Evolutionary conservation across 2,329 filamentous ascomycete species (phyloP).

Genomic region (Chaetoscypha palmicola): DNA sequence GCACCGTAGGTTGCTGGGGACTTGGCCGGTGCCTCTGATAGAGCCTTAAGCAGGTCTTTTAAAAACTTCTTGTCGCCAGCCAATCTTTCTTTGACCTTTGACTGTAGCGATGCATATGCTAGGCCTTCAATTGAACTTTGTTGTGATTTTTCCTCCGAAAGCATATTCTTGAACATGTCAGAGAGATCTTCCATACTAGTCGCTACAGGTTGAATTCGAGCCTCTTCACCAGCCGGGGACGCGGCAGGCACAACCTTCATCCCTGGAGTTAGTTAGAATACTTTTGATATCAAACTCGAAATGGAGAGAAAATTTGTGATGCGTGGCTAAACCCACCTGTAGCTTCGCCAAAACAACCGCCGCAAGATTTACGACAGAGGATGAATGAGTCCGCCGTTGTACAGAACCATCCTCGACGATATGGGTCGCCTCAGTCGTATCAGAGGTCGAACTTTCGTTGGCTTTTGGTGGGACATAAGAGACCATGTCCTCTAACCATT

Average conservation of each 20-base stretch:
- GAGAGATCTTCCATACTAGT: constrained; percentile 61
- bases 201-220: constrained; percentile 41
- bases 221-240: constrained; percentile 27
- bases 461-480: constrained; percentile 59
- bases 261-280: constrained; percentile 31
- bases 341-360: constrained; percentile 72
- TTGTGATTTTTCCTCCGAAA: constrained; percentile 51
- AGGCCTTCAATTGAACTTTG: constrained; percentile 81
- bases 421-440: constrained; percentile 1
- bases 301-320: constrained; percentile 10
- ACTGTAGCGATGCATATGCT: constrained; percentile 82
- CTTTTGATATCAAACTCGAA: constrained; percentile 18
- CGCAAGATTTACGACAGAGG: constrained; percentile 56
- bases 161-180: constrained; percentile 57
- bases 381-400: constrained; percentile 42
- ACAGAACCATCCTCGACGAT: constrained; percentile 27
- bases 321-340: constrained; percentile 41
- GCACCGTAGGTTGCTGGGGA: constrained; percentile 76
- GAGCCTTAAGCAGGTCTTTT: constrained; percentile 57
- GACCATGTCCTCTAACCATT: constrained; percentile 82
- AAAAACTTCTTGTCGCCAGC: constrained; percentile 63
- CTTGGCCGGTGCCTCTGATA: constrained; percentile 52
- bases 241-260: constrained; percentile 30
- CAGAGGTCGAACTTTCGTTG: constrained; percentile 22
- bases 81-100: constrained; percentile 77